Evolutionary conservation across 768 basidiomycete genomes (phyloP), one percentile per base, ranked within the genome.

Genomic region (Rhodocollybia butyracea): DNA sequence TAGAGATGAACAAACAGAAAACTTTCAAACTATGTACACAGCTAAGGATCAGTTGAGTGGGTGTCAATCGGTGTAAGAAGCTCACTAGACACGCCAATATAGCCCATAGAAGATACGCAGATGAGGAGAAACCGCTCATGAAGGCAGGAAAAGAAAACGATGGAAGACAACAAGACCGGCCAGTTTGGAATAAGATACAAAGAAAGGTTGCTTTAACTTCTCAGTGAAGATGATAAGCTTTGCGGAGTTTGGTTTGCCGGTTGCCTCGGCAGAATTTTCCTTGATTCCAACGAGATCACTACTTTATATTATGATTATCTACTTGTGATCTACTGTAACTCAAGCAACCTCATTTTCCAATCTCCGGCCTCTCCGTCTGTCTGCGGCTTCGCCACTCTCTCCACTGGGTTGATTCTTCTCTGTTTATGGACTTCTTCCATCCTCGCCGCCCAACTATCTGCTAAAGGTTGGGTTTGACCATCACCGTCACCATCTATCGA

Each of bases 1-100:
- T 88, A 92, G n/a, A 92, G 78, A 67, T 92, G 90, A 61, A 80
- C 73, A 45, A 88, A 62, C 54, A 91, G 77, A 67, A 89, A 89
- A 42, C 71, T 61, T 54, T 82, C 76, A 64, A 91, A 91, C 89
- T 88, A 59, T n/a, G 19, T 11, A 42, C 10, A 7, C 19, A 15
- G 27, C 22, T 15, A 7, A 43, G 60, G 29, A 55, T 51, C 34
- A 41, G 19, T 4, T 1, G 24, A 11, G 21, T 19, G 38, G n/a
- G 1, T 26, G 13, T 79, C 81, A 38, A 81, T 73, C 66, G 56
- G 80, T 77, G n/a, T 36, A 13, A 30, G 51, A 78, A 61, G 68
- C 85, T 70, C 63, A 88, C 88, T 60, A 84, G 71, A 60, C 76
- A 76, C 1, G 88, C 74, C 57, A 91, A 76, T 34, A 89, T 78